phyloP scores from a whole-genome alignment of 805 yeast genomes.

The Pichia paraexigua region DNA sequence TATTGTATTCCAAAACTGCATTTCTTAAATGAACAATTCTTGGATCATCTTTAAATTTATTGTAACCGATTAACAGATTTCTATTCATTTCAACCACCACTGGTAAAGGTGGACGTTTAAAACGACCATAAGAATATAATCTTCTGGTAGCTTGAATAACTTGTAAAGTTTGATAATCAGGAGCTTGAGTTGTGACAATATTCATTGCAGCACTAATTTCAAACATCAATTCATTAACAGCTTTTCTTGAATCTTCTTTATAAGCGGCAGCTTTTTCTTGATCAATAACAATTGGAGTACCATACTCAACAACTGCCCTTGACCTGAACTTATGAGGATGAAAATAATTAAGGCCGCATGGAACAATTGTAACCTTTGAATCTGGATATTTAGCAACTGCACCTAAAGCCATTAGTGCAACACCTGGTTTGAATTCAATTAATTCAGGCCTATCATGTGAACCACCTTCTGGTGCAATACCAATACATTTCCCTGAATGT shows the following conservation, averaged over 20 bases:
- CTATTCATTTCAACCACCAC: slow-evolving; percentile 86
- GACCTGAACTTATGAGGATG: slow-evolving; percentile 93
- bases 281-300: slow-evolving; percentile 67
- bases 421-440: slow-evolving; percentile 92
- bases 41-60: slow-evolving; percentile 64
- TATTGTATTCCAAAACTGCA: slow-evolving; percentile 64
- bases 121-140: slow-evolving; percentile 51
- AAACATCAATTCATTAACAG: slow-evolving; percentile 62
- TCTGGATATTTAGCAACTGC: slow-evolving; percentile 65
- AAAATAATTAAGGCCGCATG: slow-evolving; percentile 96
- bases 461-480: slow-evolving; percentile 98
- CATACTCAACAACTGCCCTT: slow-evolving; percentile 91
- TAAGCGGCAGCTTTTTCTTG: slow-evolving; percentile 57
- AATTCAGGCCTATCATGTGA: slow-evolving; percentile 94
- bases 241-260: slow-evolving; percentile 53
- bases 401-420: slow-evolving; percentile 95
- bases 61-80: slow-evolving; percentile 74
- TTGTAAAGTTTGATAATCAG: slow-evolving; percentile 84
- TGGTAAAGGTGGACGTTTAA: slow-evolving; percentile 58
- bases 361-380: slow-evolving; percentile 74
- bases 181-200: slow-evolving; percentile 78
- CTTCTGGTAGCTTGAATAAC: slow-evolving; percentile 90
- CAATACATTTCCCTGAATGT: slow-evolving; percentile 64
- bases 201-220: slow-evolving; percentile 59
- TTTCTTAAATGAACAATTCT: slow-evolving; percentile 52